A percentile compares a stretch with the other conserved stretches of the same genome.
These are phyloP conservation scores for Thermoascus crustaceus DNA, from an alignment of 2,329 filamentous ascomycete species.

Conservation along the genomic window DNA sequence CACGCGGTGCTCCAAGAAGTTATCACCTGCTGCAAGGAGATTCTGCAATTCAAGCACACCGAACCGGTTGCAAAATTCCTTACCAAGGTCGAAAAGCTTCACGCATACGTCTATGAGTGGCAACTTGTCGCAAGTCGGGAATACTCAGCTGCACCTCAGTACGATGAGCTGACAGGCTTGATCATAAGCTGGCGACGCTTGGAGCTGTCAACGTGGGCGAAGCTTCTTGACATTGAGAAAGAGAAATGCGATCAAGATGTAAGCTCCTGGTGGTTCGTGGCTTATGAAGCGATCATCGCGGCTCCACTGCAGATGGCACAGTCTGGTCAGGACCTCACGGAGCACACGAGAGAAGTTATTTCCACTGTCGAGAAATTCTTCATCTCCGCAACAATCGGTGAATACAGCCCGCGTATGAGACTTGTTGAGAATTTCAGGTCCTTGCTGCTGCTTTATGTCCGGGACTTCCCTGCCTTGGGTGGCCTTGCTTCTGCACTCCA, in stretches of 20 bases:
- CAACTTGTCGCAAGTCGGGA: slow-evolving; percentile 81
- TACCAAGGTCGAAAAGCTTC: slow-evolving; percentile 78
- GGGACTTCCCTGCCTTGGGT: slow-evolving; percentile 51
- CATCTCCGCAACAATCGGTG: slow-evolving; percentile 67
- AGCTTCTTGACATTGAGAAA: slow-evolving; percentile 75
- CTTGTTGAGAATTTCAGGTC: slow-evolving; percentile 56
- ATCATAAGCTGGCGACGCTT: slow-evolving; percentile 85
- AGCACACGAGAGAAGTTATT: slow-evolving; percentile 62
- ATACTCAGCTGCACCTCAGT: slow-evolving; percentile 60
- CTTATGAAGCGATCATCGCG: slow-evolving; percentile 80
- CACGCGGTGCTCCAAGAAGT: slow-evolving; percentile 78
- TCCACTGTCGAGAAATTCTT: slow-evolving; percentile 73
- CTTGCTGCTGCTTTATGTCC: slow-evolving; percentile 55
- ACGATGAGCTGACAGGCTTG: slow-evolving; percentile 69
- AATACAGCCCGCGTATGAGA: slow-evolving; percentile 64
- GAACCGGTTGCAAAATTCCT: slow-evolving; percentile 83
- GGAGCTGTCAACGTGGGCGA: slow-evolving; percentile 86
- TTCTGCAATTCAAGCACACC: slow-evolving; percentile 66
- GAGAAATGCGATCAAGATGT: slow-evolving; percentile 69
- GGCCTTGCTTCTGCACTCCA: slow-evolving; percentile 57
- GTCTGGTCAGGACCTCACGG: slow-evolving; percentile 49
- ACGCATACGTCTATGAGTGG: slow-evolving; percentile 84
- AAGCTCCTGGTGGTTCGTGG: slow-evolving; percentile 90
- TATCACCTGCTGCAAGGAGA: slow-evolving; percentile 61
- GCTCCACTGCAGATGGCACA: slow-evolving; percentile 61